A percentile compares a stretch with the other conserved stretches of the same genome.
These are phyloP conservation scores for Aureobasidium sp. DNA, from an alignment of 2,329 filamentous ascomycete genomes.

Conservation along the genomic window DNA sequence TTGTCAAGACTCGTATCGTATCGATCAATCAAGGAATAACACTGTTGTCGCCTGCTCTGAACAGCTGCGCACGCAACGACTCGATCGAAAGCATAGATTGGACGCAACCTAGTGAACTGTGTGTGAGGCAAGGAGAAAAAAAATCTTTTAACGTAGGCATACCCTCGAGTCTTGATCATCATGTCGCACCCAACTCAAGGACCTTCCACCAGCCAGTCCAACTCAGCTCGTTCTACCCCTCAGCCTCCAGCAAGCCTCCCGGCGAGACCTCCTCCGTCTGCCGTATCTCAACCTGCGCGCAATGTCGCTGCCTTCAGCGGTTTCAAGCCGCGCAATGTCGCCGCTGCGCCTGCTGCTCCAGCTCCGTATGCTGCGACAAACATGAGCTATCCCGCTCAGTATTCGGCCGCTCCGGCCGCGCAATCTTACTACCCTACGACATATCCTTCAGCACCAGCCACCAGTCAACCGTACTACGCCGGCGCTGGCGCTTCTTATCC, in stretches of 20 bases:
- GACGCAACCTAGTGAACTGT: neutral
- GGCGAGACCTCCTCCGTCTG: slow-evolving; percentile 24
- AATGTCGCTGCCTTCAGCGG: slow-evolving; percentile 39
- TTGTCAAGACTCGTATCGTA: neutral
- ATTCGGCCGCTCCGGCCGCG: slow-evolving; percentile 9
- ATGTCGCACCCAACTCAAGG: slow-evolving; percentile 84
- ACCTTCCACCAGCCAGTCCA: slow-evolving; percentile 38
- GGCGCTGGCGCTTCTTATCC: slow-evolving; percentile 19
- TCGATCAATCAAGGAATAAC: neutral
- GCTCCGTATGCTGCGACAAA: slow-evolving; percentile 5
- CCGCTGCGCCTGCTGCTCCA: slow-evolving; percentile 17
- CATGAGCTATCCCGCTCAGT: slow-evolving; percentile 13
- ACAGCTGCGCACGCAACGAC: neutral
- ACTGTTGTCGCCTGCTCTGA: neutral
- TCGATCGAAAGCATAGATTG: neutral
- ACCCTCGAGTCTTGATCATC: slow-evolving; percentile 33
- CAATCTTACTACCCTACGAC: slow-evolving; percentile 8
- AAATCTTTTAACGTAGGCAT: slow-evolving; percentile 8
- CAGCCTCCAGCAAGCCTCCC: slow-evolving; percentile 13
- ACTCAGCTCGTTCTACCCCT: slow-evolving; percentile 15
- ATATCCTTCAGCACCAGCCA: slow-evolving; percentile 16
- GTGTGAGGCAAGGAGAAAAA: neutral
- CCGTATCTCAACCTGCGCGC: slow-evolving; percentile 14
- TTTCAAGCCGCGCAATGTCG: slow-evolving; percentile 54
- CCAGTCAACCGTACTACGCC: slow-evolving; percentile 32